These are phyloP conservation scores for Capsicum baccatum DNA, from an alignment of 257 asterid species.

Conservation along the genomic window DNA sequence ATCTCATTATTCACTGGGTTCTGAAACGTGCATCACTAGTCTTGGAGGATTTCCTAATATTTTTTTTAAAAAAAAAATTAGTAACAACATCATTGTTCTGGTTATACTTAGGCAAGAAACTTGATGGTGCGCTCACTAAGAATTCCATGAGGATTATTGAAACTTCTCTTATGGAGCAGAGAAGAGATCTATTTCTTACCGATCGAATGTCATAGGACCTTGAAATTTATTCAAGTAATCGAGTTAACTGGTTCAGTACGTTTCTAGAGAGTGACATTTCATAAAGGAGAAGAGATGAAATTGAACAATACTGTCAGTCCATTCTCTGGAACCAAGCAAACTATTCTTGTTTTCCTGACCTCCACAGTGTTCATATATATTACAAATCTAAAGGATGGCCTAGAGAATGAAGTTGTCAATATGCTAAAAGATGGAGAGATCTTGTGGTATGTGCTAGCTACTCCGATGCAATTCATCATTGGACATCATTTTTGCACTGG, in stretches of 20 bases:
- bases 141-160: constrained; percentile 39
- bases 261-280: constrained; percentile 41
- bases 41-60: neutral
- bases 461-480: constrained; percentile 42
- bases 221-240: constrained; percentile 42
- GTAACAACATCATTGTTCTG: neutral
- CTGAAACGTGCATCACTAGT: neutral
- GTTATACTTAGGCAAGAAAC: neutral
- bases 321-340: constrained; percentile 45
- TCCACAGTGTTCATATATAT: constrained; percentile 48
- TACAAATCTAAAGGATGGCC: constrained; percentile 39
- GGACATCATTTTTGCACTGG: constrained; percentile 45
- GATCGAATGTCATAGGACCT: constrained; percentile 42
- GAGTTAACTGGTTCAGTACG: constrained; percentile 41
- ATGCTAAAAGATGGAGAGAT: constrained; percentile 40
- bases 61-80: no score
- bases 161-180: constrained; percentile 35
- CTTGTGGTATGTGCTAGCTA: constrained; percentile 37
- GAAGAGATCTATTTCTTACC: constrained; percentile 37
- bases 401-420: constrained; percentile 42
- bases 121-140: constrained; percentile 36
- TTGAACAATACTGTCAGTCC: constrained; percentile 31
- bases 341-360: constrained; percentile 44
- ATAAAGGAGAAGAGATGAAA: constrained; percentile 41
- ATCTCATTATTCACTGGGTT: neutral